These are phyloP conservation scores for Kuraishia floccosa DNA, from an alignment of 805 yeast species.

Conservation along the genomic window DNA sequence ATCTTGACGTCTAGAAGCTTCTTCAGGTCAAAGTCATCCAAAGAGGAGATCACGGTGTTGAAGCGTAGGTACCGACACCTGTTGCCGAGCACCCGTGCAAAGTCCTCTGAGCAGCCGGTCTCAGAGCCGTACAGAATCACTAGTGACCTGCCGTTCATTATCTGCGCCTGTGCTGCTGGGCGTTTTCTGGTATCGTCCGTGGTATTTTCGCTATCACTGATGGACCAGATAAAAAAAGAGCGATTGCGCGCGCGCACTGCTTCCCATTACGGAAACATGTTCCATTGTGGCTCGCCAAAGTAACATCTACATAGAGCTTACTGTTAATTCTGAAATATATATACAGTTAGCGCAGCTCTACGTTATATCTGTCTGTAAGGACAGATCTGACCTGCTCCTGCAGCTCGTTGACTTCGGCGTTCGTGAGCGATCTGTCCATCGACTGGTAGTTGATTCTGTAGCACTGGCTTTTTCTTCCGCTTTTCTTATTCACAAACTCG, in stretches of 20 bases:
- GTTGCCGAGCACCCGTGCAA: conserved; percentile 53
- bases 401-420: conserved; percentile 67
- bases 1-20: conserved; percentile 35
- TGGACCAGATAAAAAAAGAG: too few relatives aligned
- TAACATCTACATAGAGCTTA: not conserved
- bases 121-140: conserved; percentile 82
- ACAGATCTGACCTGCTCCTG: conserved; percentile 55
- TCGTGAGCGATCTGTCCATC: conserved; percentile 87
- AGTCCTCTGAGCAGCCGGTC: conserved; percentile 85
- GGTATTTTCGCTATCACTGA: too few relatives aligned
- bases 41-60: conserved; percentile 31
- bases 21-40: conserved; percentile 52
- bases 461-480: conserved; percentile 67
- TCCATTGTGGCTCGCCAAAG: not conserved
- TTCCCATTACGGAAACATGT: not conserved
- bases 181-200: too few relatives aligned
- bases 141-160: too few relatives aligned
- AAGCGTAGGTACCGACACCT: conserved; percentile 43
- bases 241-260: too few relatives aligned
- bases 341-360: conserved; percentile 34
- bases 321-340: too few relatives aligned
- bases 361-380: conserved; percentile 38
- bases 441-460: conserved; percentile 89
- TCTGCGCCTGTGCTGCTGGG: too few relatives aligned
- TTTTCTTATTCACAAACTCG: conserved; percentile 77